Evolutionary conservation across 192 early-diverging fungal genomes (phyloP), one percentile per base, ranked within the genome.

Genomic region (Nowakowskiella sp.): DNA sequence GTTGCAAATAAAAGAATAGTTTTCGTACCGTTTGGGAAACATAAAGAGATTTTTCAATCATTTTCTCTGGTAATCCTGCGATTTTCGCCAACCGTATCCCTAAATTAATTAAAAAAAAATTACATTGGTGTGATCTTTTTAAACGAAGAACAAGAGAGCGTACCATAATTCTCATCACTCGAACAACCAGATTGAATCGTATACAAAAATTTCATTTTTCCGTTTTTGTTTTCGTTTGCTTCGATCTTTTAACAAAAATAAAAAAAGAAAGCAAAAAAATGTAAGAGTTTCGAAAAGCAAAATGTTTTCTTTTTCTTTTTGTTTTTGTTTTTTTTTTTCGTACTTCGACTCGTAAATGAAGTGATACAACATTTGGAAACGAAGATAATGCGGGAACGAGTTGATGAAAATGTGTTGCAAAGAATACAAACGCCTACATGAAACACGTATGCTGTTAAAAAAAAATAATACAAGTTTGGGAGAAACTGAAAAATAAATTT

Each of bases 371-470:
- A 46, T 77, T 85, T 7, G 61, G 58, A 42, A 81, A 74, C 1
- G 52, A 55, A 2, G 62, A 65, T 8, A 86, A 62, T 13, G 61
- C 57, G 16, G 54, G 62, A 0, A 76, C 67, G 29, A 86, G 67
- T 31, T 77, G 74, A 34, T 79, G 81, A 53, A 88, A 91, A 58
- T 91, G 89, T 0, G 89, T 88, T 4, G 83, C 84, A 55, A 91
- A 73, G 51, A 86, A 86, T 1, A 81, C 73, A 7, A 85, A 71
- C 0, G 84, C 70, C 48, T 75, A 55, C 1, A 44, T 46, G n/a
- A n/a, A n/a, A n/a, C n/a, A n/a, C n/a, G n/a, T n/a, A n/a, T n/a
- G n/a, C n/a, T n/a, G n/a, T n/a, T n/a, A n/a, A n/a, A n/a, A n/a
- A n/a, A n/a, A n/a, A n/a, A n/a, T 31, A 47, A 31, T 6, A 10